Evolutionary conservation across 805 yeast species (phyloP).

Genomic region (Pichia nakasei): DNA sequence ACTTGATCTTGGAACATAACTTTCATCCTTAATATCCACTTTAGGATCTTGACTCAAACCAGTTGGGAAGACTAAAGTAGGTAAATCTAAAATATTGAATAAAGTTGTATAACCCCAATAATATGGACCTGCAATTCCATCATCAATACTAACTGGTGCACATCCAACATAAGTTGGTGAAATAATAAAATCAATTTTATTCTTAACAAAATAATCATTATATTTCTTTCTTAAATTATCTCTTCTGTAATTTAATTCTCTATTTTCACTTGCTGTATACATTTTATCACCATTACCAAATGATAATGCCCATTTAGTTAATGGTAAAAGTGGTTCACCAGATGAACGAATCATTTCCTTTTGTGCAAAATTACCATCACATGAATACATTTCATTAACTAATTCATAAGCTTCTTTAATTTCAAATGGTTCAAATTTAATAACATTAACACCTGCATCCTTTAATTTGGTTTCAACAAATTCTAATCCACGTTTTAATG

Average conservation of each 20-base stretch:
- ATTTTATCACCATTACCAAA: slow-evolving; percentile 49
- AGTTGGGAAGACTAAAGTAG: slow-evolving; percentile 57
- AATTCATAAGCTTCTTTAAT: slow-evolving; percentile 52
- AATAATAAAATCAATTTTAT: slow-evolving; percentile 55
- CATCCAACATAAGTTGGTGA: slow-evolving; percentile 63
- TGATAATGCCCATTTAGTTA: slow-evolving; percentile 53
- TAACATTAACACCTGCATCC: slow-evolving; percentile 49
- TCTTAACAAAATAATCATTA: slow-evolving; percentile 40
- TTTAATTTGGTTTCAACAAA: slow-evolving; percentile 44
- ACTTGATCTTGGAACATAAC: slow-evolving; percentile 34
- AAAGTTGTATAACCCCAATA: slow-evolving; percentile 78
- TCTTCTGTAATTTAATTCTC: slow-evolving; percentile 45
- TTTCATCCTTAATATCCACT: slow-evolving; percentile 39
- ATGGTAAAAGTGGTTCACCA: slow-evolving; percentile 62
- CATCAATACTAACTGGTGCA: slow-evolving; percentile 56
- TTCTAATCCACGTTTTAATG: slow-evolving; percentile 48
- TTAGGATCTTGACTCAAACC: slow-evolving; percentile 46
- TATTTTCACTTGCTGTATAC: slow-evolving; percentile 41
- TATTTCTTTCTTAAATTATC: slow-evolving; percentile 54
- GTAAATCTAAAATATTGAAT: slow-evolving; percentile 65
- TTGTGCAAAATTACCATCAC: slow-evolving; percentile 62
- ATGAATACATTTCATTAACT: slow-evolving; percentile 45
- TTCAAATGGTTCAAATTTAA: slow-evolving; percentile 49
- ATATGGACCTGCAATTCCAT: slow-evolving; percentile 36
- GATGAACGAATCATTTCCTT: slow-evolving; percentile 42